These are phyloP conservation scores for Penicillium sclerotigenum DNA, from an alignment of 2,329 filamentous ascomycete genomes.

Conservation along the genomic window DNA sequence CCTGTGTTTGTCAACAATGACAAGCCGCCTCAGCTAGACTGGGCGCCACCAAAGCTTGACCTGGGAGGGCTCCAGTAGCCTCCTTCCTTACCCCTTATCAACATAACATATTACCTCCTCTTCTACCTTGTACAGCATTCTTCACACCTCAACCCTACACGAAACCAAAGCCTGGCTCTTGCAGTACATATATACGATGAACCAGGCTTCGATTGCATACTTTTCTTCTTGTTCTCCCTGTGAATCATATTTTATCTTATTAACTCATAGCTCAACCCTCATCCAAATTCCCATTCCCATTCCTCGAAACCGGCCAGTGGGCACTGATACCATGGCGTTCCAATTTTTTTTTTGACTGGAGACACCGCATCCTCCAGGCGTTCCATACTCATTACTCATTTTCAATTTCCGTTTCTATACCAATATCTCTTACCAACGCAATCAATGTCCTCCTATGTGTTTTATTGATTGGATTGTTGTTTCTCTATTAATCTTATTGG, in stretches of 20 bases:
- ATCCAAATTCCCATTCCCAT: background rate
- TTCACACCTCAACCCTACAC: background rate
- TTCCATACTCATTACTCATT: background rate
- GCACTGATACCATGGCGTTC: conserved; percentile 13
- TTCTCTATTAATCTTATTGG: background rate
- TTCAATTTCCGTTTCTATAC: background rate
- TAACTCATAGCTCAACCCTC: background rate
- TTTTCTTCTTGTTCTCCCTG: background rate
- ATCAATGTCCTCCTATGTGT: background rate
- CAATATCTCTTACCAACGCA: background rate
- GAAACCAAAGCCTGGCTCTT: conserved; percentile 2
- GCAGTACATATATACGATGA: conserved; percentile 13
- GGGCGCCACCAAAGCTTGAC: conserved; percentile 38
- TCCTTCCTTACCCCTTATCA: background rate
- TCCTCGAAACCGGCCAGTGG: conserved; percentile 3
- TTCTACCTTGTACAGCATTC: conserved; percentile 6
- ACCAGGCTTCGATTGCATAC: conserved; percentile 5
- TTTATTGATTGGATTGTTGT: background rate
- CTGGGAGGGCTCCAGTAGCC: conserved; percentile 29
- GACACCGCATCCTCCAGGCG: background rate
- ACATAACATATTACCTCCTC: background rate
- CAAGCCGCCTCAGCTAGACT: conserved; percentile 36
- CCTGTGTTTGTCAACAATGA: conserved; percentile 33
- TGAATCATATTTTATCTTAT: background rate
- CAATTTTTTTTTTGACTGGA: background rate